A percentile compares a stretch with the other conserved stretches of the same genome.
Evolutionary conservation across 192 early-diverging fungal genomes (phyloP).

Genomic region (Umbelopsis sp.): DNA sequence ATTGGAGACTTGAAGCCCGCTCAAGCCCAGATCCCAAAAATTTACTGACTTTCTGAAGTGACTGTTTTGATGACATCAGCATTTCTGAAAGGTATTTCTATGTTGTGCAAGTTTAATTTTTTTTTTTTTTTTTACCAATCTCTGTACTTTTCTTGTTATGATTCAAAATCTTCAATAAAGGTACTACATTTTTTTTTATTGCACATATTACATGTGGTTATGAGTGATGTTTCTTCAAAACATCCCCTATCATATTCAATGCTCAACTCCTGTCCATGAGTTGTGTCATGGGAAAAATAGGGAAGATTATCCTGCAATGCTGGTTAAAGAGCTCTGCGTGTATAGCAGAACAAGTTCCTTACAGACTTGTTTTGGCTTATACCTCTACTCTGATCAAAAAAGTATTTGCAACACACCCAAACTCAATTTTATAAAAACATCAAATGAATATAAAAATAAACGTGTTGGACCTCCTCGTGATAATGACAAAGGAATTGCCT

Average conservation of each 20-base stretch:
- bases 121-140: no score
- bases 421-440: not conserved
- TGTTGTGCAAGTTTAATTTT: no score
- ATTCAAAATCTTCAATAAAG: no score
- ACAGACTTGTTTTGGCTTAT: slow-evolving; percentile 7
- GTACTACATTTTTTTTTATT: not conserved
- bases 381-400: not conserved
- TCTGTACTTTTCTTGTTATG: not conserved
- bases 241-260: slow-evolving; percentile 16
- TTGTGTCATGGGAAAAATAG: slow-evolving; percentile 20
- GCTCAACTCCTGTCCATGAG: slow-evolving; percentile 20
- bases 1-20: no score
- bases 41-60: no score
- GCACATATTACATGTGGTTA: slow-evolving; percentile 13
- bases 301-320: slow-evolving; percentile 5
- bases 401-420: not conserved
- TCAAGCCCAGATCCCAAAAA: no score
- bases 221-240: not conserved
- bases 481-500: not conserved
- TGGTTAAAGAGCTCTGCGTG: slow-evolving; percentile 9
- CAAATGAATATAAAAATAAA: not conserved
- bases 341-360: slow-evolving; percentile 6
- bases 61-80: no score
- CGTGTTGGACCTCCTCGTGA: not conserved
- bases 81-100: no score